These are phyloP conservation scores for Rhododendron griersonianum DNA, from an alignment of 148 eudicot genomes.

Conservation along the genomic window DNA sequence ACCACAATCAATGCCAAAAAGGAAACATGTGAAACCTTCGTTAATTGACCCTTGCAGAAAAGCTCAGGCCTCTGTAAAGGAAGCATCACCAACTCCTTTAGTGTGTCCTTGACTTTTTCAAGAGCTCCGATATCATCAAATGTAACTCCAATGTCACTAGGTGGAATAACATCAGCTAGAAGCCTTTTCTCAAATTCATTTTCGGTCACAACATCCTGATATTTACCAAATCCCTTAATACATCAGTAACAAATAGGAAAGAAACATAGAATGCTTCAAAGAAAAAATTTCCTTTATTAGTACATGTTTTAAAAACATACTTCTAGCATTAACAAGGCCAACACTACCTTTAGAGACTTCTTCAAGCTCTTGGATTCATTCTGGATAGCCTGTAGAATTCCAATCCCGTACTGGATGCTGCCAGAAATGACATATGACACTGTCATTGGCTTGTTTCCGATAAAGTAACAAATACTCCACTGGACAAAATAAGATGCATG, in stretches of 20 bases:
- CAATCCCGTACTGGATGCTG: constrained; percentile 81
- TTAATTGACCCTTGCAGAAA: constrained; percentile 91
- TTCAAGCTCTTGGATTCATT: constrained; percentile 84
- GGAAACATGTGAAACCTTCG: constrained; percentile 54
- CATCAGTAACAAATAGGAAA: background rate
- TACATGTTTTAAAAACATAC: background rate
- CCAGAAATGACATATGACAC: constrained; percentile 17
- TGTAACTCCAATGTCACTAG: constrained; percentile 92
- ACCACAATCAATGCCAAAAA: constrained; percentile 9
- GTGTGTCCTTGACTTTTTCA: constrained; percentile 92
- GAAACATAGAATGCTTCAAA: background rate
- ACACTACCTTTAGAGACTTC: constrained; percentile 75
- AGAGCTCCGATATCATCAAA: constrained; percentile 99
- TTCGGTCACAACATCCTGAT: constrained; percentile 88
- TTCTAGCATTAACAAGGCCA: background rate
- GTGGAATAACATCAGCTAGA: constrained; percentile 84
- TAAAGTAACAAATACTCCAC: constrained; percentile 5
- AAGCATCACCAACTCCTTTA: constrained; percentile 98
- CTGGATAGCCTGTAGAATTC: constrained; percentile 64
- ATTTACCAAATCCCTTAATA: constrained; percentile 13
- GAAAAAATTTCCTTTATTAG: background rate
- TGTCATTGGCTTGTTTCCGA: background rate
- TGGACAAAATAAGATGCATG: background rate
- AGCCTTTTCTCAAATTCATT: constrained; percentile 96
- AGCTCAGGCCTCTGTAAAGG: constrained; percentile 97